These are phyloP conservation scores for Russula sp. DNA, from an alignment of 768 basidiomycete species.

Conservation along the genomic window DNA sequence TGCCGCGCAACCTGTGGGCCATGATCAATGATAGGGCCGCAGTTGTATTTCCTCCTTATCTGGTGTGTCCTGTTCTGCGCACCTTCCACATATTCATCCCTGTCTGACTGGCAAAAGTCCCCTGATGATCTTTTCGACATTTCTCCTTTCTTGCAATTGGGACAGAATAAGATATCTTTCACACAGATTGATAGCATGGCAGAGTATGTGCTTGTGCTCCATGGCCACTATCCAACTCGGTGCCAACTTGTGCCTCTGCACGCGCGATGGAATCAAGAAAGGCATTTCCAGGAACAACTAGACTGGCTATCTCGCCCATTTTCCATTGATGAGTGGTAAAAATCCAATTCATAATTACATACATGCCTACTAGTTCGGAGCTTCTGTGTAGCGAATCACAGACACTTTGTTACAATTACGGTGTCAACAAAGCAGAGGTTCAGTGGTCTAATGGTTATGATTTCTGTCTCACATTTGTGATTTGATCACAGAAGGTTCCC, in stretches of 20 bases:
- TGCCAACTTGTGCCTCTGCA: not conserved
- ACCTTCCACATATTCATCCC: too few species aligned
- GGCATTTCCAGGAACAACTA: not conserved
- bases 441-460: constrained; percentile 44
- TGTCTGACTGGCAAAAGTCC: not conserved
- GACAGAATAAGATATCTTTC: constrained; percentile 7
- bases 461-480: constrained; percentile 38
- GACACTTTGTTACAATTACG: not conserved
- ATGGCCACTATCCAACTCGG: constrained; percentile 11
- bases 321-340: not conserved
- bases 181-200: constrained; percentile 5
- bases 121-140: constrained; percentile 10
- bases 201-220: constrained; percentile 9
- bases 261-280: constrained; percentile 7
- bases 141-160: constrained; percentile 5
- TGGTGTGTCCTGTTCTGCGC: not conserved
- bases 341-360: not conserved
- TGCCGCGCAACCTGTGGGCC: constrained; percentile 6
- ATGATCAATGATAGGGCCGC: not conserved
- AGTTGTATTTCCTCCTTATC: constrained; percentile 1
- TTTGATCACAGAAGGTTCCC: constrained; percentile 38
- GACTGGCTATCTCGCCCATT: constrained; percentile 3
- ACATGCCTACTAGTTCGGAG: not conserved
- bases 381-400: not conserved
- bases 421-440: constrained; percentile 20